Evolutionary conservation across 106 monocot species (phyloP).

Genomic region (Dioscorea zingiberensis): DNA sequence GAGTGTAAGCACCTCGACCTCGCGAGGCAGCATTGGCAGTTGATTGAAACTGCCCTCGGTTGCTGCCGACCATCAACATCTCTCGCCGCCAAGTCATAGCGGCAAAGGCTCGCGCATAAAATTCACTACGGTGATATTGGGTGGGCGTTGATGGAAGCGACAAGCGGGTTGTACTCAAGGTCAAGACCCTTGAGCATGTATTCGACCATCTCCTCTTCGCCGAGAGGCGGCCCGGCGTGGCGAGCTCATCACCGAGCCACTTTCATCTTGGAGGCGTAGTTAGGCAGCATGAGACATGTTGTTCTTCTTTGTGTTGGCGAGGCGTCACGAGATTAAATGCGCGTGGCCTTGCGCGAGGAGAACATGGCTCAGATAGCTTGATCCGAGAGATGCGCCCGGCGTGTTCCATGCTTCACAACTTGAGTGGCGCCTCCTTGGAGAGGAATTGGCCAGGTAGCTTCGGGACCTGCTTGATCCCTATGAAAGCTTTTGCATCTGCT

Average conservation of each 20-base stretch:
- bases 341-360: not conserved
- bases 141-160: not conserved
- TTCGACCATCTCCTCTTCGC: not conserved
- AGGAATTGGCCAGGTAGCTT: not conserved
- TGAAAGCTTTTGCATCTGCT: not conserved
- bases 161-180: not conserved
- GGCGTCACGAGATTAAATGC: not conserved
- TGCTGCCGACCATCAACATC: too few species aligned
- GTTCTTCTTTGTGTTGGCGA: not conserved
- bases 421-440: not conserved
- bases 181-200: not conserved
- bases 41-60: not conserved
- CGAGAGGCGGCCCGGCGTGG: not conserved
- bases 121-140: not conserved
- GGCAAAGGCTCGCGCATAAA: not conserved
- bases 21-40: not conserved
- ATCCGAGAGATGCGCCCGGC: not conserved
- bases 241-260: not conserved
- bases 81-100: not conserved
- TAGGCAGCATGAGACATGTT: not conserved
- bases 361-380: not conserved
- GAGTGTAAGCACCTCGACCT: not conserved
- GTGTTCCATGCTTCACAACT: not conserved
- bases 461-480: not conserved
- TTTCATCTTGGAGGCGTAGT: not conserved